Evolutionary conservation across 768 basidiomycete genomes (phyloP), one percentile per base, ranked within the genome.

Genomic region (Filobasidium wieringae): DNA sequence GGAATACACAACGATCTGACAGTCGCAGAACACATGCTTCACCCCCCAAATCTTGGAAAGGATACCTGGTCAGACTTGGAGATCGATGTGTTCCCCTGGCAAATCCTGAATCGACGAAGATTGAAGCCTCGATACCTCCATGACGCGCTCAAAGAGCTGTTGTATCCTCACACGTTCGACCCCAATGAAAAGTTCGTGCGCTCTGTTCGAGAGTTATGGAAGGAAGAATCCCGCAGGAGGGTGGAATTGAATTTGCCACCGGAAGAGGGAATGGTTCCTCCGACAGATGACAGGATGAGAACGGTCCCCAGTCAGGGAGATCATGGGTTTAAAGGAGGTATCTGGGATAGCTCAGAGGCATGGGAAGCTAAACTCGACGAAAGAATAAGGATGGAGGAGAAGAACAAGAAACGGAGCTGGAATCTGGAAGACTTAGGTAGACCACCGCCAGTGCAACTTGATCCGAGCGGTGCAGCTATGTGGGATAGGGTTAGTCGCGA

Each of bases 131-230:
- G 90, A 37, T 79, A 82, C 61, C 76, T 84, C 45, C 84, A 85
- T 61, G 81, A 88, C 67, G 79, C 80, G 58, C 76, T 84, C 41
- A 62, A 70, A 27, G 86, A 90, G 59, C 81, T 84, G 39, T 65
- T 55, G 73, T 78, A 31, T 74, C 80, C 19, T 66, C 76, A 39
- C 64, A 79, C 15, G 70, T 82, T 55, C 62, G 78, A 69, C 33
- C 63, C 63, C 4, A 64, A 72, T 11, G 87, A 87, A 64, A 88
- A 87, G 41, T 79, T 93, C 27, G 86, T 99, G 6, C 77, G 84
- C 39, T 84, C 88, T 66, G 86, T 97, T 45, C 83, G 87, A 61
- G 93, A 96, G 74, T 78, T 97, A 1, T 99, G 93, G 93, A 88
- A 92, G 51, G 91, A 96, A 66, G 93, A 99, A 74, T 81, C 86